phyloP scores from a whole-genome alignment of 2,329 filamentous ascomycete genomes.

The Escovopsis sp. region DNA sequence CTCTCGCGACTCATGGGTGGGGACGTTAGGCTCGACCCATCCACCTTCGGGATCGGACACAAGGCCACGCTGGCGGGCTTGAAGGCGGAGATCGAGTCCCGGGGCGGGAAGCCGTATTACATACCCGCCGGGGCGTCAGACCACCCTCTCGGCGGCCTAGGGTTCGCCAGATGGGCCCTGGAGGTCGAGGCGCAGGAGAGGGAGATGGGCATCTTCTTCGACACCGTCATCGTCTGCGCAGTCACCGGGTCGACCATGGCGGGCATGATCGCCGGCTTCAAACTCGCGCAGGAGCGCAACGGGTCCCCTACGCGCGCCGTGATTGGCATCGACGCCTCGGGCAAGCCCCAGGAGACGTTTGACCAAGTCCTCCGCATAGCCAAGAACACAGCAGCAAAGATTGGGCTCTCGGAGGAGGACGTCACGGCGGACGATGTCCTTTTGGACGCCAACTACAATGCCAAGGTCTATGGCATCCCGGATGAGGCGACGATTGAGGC shows the following conservation, averaged over 20 bases:
- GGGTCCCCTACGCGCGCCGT: constrained; percentile 35
- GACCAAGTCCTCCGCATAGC: constrained; percentile 55
- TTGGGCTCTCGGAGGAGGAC: constrained; percentile 44
- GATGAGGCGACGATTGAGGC: constrained; percentile 51
- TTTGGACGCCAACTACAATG: constrained; percentile 46
- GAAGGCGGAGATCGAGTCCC: constrained; percentile 33
- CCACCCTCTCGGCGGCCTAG: constrained; percentile 54
- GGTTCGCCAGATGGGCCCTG: constrained; percentile 57
- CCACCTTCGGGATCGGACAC: constrained; percentile 53
- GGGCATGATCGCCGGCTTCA: constrained; percentile 60
- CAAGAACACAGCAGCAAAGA: constrained; percentile 44
- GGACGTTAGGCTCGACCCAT: constrained; percentile 44
- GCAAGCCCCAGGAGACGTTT: constrained; percentile 37
- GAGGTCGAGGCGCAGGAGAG: constrained; percentile 52
- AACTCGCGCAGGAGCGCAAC: constrained; percentile 37
- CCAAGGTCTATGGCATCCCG: constrained; percentile 51
- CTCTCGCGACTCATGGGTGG: constrained; percentile 53
- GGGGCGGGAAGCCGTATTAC: constrained; percentile 51
- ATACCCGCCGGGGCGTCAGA: constrained; percentile 59
- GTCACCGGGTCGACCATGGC: constrained; percentile 58
- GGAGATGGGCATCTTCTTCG: constrained; percentile 48
- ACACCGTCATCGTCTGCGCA: constrained; percentile 52
- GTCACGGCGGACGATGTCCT: constrained; percentile 48
- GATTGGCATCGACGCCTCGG: constrained; percentile 46
- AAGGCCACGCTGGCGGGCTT: constrained; percentile 43